These are phyloP conservation scores for Colletotrichum sublineola DNA, from an alignment of 2,329 filamentous ascomycete genomes.

Conservation along the genomic window DNA sequence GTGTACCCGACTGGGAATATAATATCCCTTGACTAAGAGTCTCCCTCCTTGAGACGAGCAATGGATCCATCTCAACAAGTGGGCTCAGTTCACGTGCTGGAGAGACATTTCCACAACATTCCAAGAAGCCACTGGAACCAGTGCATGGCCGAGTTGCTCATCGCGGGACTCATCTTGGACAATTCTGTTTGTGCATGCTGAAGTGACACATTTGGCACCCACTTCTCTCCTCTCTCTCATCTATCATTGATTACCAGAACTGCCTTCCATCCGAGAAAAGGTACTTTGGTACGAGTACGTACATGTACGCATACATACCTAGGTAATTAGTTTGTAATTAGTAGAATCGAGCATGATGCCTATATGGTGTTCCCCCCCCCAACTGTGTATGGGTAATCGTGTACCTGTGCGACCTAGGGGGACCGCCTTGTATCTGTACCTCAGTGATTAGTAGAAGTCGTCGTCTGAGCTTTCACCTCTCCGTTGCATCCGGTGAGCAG, in stretches of 20 bases:
- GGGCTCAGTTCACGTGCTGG: not conserved
- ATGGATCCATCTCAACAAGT: not conserved
- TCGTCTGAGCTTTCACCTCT: not conserved
- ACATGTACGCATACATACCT: not conserved
- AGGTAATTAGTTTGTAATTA: too few relatives aligned
- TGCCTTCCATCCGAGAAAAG: not conserved
- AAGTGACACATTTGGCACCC: not conserved
- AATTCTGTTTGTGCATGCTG: not conserved
- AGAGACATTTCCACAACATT: conserved; percentile 4
- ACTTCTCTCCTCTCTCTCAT: not conserved
- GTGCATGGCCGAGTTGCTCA: not conserved
- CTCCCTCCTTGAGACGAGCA: not conserved
- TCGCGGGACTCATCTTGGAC: not conserved
- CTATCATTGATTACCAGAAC: not conserved
- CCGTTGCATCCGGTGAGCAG: not conserved
- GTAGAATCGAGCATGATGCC: too few relatives aligned
- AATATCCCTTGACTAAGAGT: not conserved
- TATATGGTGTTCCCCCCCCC: too few relatives aligned
- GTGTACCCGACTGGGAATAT: not conserved
- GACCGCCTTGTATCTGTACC: too few relatives aligned
- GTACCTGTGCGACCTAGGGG: too few relatives aligned
- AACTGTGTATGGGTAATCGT: too few relatives aligned
- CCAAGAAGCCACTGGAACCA: not conserved
- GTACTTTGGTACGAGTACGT: not conserved
- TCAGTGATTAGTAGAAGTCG: not conserved